These are phyloP conservation scores for Lipomyces spencermartinsiae DNA, from an alignment of 805 yeast species.

Conservation along the genomic window DNA sequence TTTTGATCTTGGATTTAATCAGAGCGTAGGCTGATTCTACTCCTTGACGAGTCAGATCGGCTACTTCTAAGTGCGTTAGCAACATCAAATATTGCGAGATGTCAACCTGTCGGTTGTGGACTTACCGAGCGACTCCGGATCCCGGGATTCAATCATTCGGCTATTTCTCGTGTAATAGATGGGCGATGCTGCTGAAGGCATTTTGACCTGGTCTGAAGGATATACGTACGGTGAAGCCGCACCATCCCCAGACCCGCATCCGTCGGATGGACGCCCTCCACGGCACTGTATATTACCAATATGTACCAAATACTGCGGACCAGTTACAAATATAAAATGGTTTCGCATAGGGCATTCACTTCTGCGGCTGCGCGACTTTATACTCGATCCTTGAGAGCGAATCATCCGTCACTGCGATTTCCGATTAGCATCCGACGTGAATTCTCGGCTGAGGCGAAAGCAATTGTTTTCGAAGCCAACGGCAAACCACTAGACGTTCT, in stretches of 20 bases:
- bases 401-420: neutral
- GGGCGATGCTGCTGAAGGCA: neutral
- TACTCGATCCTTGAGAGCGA: neutral
- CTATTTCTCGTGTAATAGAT: neutral
- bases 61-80: neutral
- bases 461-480: slow-evolving; percentile 69
- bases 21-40: slow-evolving; percentile 23
- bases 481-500: slow-evolving; percentile 58
- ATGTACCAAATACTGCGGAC: neutral
- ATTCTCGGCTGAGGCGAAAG: slow-evolving; percentile 54
- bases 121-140: neutral
- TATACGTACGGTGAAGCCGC: no score
- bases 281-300: neutral
- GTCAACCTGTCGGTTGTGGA: neutral
- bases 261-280: no score
- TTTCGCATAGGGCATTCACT: neutral
- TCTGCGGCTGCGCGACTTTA: neutral
- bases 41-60: slow-evolving; percentile 18
- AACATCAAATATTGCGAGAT: neutral
- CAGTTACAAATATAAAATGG: neutral
- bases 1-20: slow-evolving; percentile 13
- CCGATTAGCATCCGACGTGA: slow-evolving; percentile 5
- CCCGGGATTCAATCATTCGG: slow-evolving; percentile 6
- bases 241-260: no score
- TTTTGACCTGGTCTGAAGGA: no score